Evolutionary conservation across 2,329 filamentous ascomycete genomes (phyloP).

Genomic region (Didymella lethalis): DNA sequence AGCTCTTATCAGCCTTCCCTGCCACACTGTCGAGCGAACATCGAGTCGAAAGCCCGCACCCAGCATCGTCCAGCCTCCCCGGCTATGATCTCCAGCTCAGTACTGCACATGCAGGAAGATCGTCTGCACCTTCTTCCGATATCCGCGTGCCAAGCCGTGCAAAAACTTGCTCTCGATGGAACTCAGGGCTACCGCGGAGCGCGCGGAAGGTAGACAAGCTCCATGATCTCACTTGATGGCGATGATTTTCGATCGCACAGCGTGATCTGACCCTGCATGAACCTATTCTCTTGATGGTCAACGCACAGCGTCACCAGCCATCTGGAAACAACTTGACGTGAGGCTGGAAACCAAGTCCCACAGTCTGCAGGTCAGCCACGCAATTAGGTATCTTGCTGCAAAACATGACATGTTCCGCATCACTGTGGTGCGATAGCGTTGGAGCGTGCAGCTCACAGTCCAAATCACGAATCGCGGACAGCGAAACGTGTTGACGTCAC

Average conservation of each 20-base stretch:
- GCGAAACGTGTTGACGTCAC: slow-evolving; percentile 10
- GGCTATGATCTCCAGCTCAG: slow-evolving; percentile 6
- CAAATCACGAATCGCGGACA: slow-evolving; percentile 5
- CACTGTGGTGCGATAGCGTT: neutral
- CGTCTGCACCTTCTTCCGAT: slow-evolving; percentile 6
- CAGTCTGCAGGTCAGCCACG: slow-evolving; percentile 9
- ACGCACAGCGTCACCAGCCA: slow-evolving; percentile 13
- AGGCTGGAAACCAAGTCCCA: slow-evolving; percentile 2
- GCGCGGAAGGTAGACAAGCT: slow-evolving; percentile 8
- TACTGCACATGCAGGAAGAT: slow-evolving; percentile 2
- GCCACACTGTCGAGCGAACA: slow-evolving; percentile 1
- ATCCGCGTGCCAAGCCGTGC: slow-evolving; percentile 9
- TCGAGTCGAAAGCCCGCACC: neutral
- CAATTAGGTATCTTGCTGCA: neutral
- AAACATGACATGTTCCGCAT: slow-evolving; percentile 2
- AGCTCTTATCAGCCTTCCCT: slow-evolving; percentile 13
- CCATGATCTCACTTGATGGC: slow-evolving; percentile 19
- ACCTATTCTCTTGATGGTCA: neutral
- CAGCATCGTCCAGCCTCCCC: slow-evolving; percentile 14
- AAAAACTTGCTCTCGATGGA: slow-evolving; percentile 1
- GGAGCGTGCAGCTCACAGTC: slow-evolving; percentile 7
- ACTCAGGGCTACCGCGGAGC: neutral
- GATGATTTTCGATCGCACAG: neutral
- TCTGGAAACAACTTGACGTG: slow-evolving; percentile 11
- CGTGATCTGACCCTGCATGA: slow-evolving; percentile 16